Evolutionary conservation across 371 early-diverging fungal species (phyloP).

Genomic region (Circinella minor): DNA sequence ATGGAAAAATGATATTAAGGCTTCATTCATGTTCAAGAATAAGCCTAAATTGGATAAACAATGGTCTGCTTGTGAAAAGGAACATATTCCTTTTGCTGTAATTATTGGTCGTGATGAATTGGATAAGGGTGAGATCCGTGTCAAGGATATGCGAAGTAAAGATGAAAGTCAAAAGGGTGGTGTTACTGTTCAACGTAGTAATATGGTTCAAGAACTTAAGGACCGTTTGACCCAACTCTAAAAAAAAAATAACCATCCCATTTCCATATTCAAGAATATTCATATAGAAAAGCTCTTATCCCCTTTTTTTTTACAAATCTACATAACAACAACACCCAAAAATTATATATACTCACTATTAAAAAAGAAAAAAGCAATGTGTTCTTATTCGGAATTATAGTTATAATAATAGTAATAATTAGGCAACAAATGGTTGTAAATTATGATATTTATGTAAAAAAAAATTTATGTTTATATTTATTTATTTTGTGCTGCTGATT

Average conservation of each 20-base stretch:
- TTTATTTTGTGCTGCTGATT: no score
- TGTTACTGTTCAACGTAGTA: constrained; percentile 49
- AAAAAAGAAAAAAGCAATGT: no score
- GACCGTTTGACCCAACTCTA: constrained; percentile 4
- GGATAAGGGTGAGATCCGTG: constrained; percentile 72
- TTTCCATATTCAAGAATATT: no score
- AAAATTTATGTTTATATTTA: no score
- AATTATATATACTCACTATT: no score
- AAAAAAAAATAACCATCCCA: neutral
- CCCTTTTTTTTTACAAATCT: no score
- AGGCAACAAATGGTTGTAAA: no score
- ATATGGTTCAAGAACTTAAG: constrained; percentile 70
- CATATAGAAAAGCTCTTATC: no score
- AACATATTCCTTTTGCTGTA: constrained; percentile 87
- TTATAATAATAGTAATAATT: no score
- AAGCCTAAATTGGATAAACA: constrained; percentile 86
- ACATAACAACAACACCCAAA: no score
- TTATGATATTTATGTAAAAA: no score
- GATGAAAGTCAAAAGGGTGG: constrained; percentile 65
- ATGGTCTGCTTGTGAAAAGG: constrained; percentile 81
- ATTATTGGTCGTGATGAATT: constrained; percentile 89
- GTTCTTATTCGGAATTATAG: no score
- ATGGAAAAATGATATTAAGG: constrained; percentile 88
- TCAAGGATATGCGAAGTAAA: constrained; percentile 86
- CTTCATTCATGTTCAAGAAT: constrained; percentile 84